Evolutionary conservation across 495 filamentous ascomycete genomes (phyloP), one percentile per base, ranked within the genome.

Genomic region (Cercophora newfieldiana): DNA sequence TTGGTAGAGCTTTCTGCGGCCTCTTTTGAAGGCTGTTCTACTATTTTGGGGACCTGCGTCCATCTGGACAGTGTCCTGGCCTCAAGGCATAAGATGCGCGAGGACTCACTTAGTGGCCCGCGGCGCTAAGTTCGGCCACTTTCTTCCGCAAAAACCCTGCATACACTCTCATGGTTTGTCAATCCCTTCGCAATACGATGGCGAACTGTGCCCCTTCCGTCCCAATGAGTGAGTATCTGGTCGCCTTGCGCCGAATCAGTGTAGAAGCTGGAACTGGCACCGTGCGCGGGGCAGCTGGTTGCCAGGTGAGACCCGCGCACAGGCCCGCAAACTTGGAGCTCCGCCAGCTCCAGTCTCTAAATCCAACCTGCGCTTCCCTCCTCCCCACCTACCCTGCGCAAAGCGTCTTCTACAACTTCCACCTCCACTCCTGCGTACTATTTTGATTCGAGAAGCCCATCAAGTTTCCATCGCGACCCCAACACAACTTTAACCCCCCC

Each of bases 401-500:
- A 58, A 29, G n/a, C 55, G 19, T 25, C 54, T 58, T 58, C 19
- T 22, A 53, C 37, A 18, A 47, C 50, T 22, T 24, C 2, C 24
- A 24, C 24, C 50, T 22, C 10, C 6, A 53, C 50, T 30, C 26
- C n/a, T 14, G 21, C 29, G 33, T n/a, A 48, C 63, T 47, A 21
- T 31, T 29, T n/a, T 53, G 28, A 10, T 7, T n/a, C 50, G 21
- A 24, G 21, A 10, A 54, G 31, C 24, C 33, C 10, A 14, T 2
- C 7, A 4, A 29, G 33, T 37, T 19, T 3, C 29, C 49, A 53
- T 1, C 51, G 47, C 48, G 26, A 61, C 37, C 51, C 53, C 49
- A 60, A 65, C 10, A n/a, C n/a, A n/a, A n/a, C n/a, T n/a, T n/a
- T 29, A 48, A 21, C 49, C 49, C 58, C 54, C 54, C 28, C 28